A percentile compares a stretch with the other conserved stretches of the same genome.
These are phyloP conservation scores for Begonia peltatifolia DNA, from an alignment of 306 rosid genomes.

Conservation along the genomic window DNA sequence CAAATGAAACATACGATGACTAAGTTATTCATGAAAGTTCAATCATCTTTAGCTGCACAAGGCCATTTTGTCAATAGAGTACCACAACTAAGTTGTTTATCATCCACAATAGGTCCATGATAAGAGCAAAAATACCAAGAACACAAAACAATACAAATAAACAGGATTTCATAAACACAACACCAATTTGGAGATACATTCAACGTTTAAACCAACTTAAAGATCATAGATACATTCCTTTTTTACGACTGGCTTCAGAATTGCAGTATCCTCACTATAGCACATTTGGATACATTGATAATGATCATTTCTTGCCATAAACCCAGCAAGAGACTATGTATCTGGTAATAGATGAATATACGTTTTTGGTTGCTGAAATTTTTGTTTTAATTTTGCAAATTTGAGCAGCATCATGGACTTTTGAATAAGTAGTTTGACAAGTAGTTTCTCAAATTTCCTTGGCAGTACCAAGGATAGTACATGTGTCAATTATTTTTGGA, in stretches of 20 bases:
- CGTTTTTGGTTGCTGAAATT: not conserved
- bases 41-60: too few relatives aligned
- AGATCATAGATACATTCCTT: not conserved
- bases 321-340: not conserved
- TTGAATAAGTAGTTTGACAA: not conserved
- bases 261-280: not conserved
- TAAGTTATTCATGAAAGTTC: too few relatives aligned
- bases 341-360: not conserved
- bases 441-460: not conserved
- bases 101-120: too few relatives aligned
- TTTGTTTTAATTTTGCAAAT: not conserved
- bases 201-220: not conserved
- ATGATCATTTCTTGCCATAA: not conserved
- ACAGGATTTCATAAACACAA: too few relatives aligned
- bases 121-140: too few relatives aligned
- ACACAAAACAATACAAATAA: too few relatives aligned
- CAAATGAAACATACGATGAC: too few relatives aligned
- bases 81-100: too few relatives aligned
- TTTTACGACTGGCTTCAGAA: not conserved
- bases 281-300: not conserved
- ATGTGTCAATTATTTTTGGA: not conserved
- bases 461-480: not conserved
- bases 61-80: too few relatives aligned
- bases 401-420: not conserved
- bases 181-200: not conserved